Conservation (phyloP, 176 grass and related monocot species). For the Neostapfia colusana region DNA sequence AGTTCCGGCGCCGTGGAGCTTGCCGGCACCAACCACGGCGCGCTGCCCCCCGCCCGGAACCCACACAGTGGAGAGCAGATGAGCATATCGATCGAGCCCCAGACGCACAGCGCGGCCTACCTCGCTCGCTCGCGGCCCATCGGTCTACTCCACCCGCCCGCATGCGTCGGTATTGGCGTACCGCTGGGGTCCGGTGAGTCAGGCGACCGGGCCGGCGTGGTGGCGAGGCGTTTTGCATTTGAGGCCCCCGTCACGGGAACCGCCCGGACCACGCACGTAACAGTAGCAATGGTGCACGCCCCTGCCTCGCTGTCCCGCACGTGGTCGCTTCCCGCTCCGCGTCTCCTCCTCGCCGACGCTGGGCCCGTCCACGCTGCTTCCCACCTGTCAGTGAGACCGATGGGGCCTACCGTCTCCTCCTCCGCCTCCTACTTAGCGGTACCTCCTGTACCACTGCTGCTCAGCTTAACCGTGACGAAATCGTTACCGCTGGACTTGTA, state of each 20-base stretch:
- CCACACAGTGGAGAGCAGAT: no score
- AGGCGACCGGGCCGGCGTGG: neutral
- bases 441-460: conserved; percentile 9
- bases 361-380: neutral
- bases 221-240: neutral
- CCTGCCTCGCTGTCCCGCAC: conserved; percentile 74
- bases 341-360: conserved; percentile 17
- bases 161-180: neutral
- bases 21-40: neutral
- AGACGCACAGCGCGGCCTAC: neutral
- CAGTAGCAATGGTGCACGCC: conserved; percentile 25
- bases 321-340: conserved; percentile 44
- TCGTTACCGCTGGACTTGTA: conserved; percentile 3
- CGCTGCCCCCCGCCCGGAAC: conserved; percentile 2
- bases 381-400: neutral
- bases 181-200: neutral
- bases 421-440: conserved; percentile 19
- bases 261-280: conserved; percentile 32
- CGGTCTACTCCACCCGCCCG: neutral
- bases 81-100: neutral
- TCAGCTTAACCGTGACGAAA: conserved; percentile 13
- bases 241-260: conserved; percentile 42
- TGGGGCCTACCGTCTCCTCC: neutral
- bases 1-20: neutral
- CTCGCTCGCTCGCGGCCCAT: neutral